Evolutionary conservation across 164 flowering plant genomes (phyloP).

Genomic region (Magnolia kwangsiensis): DNA sequence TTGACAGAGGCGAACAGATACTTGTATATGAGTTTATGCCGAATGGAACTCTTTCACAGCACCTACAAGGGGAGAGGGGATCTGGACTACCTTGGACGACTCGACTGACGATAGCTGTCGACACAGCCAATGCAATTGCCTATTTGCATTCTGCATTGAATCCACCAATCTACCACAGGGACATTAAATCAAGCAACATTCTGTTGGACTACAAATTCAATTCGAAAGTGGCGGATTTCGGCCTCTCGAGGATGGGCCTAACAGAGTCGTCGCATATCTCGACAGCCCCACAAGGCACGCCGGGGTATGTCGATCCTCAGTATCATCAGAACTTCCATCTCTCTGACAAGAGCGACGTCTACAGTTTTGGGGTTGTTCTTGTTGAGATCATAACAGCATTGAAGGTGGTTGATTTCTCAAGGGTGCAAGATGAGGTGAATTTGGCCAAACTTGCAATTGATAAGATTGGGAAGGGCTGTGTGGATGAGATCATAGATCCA

Average conservation of each 20-base stretch:
- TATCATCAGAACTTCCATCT: constrained; percentile 83
- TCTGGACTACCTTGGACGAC: constrained; percentile 61
- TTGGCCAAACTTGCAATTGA: constrained; percentile 69
- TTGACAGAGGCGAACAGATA: constrained; percentile 64
- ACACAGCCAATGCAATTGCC: constrained; percentile 80
- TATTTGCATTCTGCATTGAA: constrained; percentile 65
- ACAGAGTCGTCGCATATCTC: constrained; percentile 69
- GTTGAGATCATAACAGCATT: constrained; percentile 77
- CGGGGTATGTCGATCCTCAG: constrained; percentile 89
- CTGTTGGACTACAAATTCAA: constrained; percentile 55
- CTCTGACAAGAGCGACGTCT: constrained; percentile 90
- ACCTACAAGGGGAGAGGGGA: constrained; percentile 61
- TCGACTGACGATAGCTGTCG: constrained; percentile 64
- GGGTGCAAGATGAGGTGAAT: constrained; percentile 61
- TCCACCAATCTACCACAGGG: constrained; percentile 86
- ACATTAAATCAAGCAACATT: constrained; percentile 88
- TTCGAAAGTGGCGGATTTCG: constrained; percentile 90
- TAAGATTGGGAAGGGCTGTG: constrained; percentile 54
- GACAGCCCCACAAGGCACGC: constrained; percentile 95
- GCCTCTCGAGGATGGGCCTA: constrained; percentile 70
- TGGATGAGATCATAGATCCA: constrained; percentile 76
- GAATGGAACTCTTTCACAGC: constrained; percentile 79
- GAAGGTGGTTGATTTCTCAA: constrained; percentile 66
- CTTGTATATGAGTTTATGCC: constrained; percentile 90
- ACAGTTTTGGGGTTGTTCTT: constrained; percentile 90